phyloP scores from a whole-genome alignment of 2,329 filamentous ascomycete genomes.

The Aspergillus fischeri region DNA sequence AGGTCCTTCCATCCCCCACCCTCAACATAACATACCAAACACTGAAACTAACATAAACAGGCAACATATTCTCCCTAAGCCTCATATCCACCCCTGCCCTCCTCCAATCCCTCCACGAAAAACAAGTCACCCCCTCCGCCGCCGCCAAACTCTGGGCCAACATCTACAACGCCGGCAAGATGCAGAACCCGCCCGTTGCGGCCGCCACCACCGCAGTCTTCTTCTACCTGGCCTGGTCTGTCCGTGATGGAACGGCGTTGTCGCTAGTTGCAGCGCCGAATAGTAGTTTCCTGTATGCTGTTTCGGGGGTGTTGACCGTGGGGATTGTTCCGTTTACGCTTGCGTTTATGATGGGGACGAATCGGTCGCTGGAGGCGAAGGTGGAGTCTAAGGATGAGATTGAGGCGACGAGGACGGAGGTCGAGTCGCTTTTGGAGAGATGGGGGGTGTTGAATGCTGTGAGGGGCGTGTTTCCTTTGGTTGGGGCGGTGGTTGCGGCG shows the following conservation, averaged over 20 bases:
- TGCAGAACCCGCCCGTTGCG: constrained; percentile 24
- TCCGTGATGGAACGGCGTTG: constrained; percentile 13
- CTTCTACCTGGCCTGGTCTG: constrained; percentile 27
- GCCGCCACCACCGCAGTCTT: constrained; percentile 17
- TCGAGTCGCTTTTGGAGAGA: constrained; percentile 7
- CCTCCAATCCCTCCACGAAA: constrained; percentile 12
- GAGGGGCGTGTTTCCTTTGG: constrained; percentile 10
- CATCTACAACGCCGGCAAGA: constrained; percentile 20
- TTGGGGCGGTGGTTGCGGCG: constrained; percentile 12
- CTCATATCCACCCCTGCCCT: constrained; percentile 22
- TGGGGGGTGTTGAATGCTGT: constrained; percentile 14
- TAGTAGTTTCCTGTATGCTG: constrained; percentile 19
- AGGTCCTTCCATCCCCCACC: not conserved
- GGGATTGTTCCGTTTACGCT: constrained; percentile 34
- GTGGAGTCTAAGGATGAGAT: constrained; percentile 8
- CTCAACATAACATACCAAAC: not conserved
- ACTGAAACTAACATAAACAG: constrained; percentile 6
- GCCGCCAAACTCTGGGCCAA: constrained; percentile 16
- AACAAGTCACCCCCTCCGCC: constrained; percentile 3
- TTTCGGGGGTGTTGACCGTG: constrained; percentile 26
- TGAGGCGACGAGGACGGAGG: constrained; percentile 10
- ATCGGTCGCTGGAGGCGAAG: constrained; percentile 22
- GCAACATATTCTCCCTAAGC: constrained; percentile 27
- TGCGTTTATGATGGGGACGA: constrained; percentile 24
- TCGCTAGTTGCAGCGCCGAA: constrained; percentile 9